Percentiles rank a stretch among this genome's conserved stretches.
Evolutionary conservation across 2,329 filamentous ascomycete species (phyloP).

Genomic region (Fonsecaea nubica): DNA sequence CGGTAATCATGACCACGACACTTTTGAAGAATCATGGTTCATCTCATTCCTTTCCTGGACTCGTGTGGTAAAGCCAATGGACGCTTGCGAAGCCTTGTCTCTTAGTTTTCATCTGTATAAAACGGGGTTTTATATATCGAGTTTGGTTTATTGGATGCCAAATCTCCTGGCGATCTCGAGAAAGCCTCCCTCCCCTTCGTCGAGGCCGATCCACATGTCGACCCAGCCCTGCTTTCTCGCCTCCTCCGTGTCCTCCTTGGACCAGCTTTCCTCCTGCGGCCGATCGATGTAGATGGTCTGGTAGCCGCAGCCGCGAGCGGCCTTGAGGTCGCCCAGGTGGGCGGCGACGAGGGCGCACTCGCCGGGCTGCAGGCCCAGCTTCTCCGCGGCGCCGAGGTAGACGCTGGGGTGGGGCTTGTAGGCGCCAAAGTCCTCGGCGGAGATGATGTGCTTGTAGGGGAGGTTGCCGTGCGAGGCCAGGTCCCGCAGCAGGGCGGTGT

Average conservation of each 20-base stretch:
- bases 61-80: too few species aligned
- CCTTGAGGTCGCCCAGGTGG: constrained; percentile 72
- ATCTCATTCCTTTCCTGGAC: too few species aligned
- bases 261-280: constrained; percentile 68
- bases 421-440: constrained; percentile 71
- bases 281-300: constrained; percentile 78
- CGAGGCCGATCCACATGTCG: constrained; percentile 66
- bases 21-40: too few species aligned
- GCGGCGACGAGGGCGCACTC: constrained; percentile 80
- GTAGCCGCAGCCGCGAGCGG: constrained; percentile 69
- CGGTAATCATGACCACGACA: too few species aligned
- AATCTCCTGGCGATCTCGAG: constrained; percentile 60
- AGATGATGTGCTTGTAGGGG: constrained; percentile 68
- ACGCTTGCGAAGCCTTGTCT: too few species aligned
- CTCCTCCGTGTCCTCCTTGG: constrained; percentile 57
- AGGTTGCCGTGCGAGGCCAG: constrained; percentile 65
- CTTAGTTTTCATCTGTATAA: too few species aligned
- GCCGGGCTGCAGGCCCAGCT: constrained; percentile 61
- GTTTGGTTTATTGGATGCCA: constrained; percentile 39
- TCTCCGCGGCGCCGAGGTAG: constrained; percentile 71
- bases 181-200: constrained; percentile 58
- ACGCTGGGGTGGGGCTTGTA: constrained; percentile 74
- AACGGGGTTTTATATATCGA: too few species aligned
- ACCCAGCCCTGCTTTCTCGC: constrained; percentile 65
- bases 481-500: constrained; percentile 69